Conservation (phyloP, 768 basidiomycete genomes). For the Pleurotus platypus region DNA sequence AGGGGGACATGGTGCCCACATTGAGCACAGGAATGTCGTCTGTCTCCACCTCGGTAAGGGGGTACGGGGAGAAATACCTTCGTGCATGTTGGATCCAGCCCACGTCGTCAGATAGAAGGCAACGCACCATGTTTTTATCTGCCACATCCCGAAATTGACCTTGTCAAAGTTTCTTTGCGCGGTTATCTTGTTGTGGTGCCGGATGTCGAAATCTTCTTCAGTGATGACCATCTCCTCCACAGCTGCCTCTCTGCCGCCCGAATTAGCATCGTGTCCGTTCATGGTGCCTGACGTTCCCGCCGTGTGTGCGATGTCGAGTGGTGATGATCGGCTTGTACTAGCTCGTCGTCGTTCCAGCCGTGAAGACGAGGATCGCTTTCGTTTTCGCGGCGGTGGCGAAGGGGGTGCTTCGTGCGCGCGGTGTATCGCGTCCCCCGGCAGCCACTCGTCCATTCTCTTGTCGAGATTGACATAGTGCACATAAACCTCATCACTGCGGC, state of each 20-base stretch:
- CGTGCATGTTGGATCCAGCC: not conserved
- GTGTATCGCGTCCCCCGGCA: slow-evolving; percentile 31
- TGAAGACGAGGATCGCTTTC: slow-evolving; percentile 11
- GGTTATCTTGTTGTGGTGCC: slow-evolving; percentile 63
- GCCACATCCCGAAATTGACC: slow-evolving; percentile 81
- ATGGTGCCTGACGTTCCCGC: not conserved
- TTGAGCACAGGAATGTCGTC: slow-evolving; percentile 38
- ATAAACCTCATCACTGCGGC: slow-evolving; percentile 49
- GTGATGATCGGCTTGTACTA: not conserved
- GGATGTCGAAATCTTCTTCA: slow-evolving; percentile 68
- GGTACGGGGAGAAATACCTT: slow-evolving; percentile 96
- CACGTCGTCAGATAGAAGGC: not conserved
- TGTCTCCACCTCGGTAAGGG: slow-evolving; percentile 63
- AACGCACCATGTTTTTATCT: slow-evolving; percentile 84
- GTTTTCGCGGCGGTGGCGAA: slow-evolving; percentile 27
- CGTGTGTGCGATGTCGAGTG: not conserved
- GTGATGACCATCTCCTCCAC: slow-evolving; percentile 40
- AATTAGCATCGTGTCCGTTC: not conserved
- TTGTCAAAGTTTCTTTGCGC: slow-evolving; percentile 82
- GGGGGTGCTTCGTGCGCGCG: slow-evolving; percentile 13
- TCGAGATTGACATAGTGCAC: slow-evolving; percentile 74
- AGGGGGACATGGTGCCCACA: slow-evolving; percentile 10
- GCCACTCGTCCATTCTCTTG: slow-evolving; percentile 76
- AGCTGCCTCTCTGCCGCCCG: not conserved
- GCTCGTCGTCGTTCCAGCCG: not conserved